Conservation (phyloP, 2,329 filamentous ascomycete species). For the Thelonectria olida region DNA sequence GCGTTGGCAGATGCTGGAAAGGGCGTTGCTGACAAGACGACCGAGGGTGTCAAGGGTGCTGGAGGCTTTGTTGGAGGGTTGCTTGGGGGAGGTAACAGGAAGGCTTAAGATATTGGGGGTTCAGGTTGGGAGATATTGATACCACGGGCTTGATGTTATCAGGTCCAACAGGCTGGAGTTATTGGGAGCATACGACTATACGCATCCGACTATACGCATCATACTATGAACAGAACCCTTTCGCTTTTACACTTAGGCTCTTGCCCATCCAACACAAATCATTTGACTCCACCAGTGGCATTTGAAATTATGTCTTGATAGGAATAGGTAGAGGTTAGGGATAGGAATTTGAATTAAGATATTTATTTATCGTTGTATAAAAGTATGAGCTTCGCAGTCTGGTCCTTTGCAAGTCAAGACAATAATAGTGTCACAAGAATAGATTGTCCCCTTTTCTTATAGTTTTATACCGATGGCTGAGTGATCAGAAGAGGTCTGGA, state of each 20-base stretch:
- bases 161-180: too few relatives aligned
- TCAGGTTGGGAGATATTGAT: background rate
- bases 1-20: slow-evolving; percentile 44
- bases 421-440: slow-evolving; percentile 15
- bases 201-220: too few relatives aligned
- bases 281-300: too few relatives aligned
- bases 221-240: too few relatives aligned
- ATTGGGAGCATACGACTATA: too few relatives aligned
- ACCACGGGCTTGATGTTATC: background rate
- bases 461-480: slow-evolving; percentile 3
- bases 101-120: background rate
- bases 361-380: slow-evolving; percentile 12
- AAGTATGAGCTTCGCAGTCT: slow-evolving; percentile 11
- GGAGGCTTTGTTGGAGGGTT: slow-evolving; percentile 46
- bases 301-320: too few relatives aligned
- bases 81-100: slow-evolving; percentile 45
- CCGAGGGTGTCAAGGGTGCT: slow-evolving; percentile 42
- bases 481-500: background rate
- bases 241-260: too few relatives aligned
- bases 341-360: slow-evolving; percentile 14
- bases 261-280: too few relatives aligned
- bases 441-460: slow-evolving; percentile 14
- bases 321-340: background rate
- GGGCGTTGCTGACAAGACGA: slow-evolving; percentile 37
- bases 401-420: slow-evolving; percentile 15